Percentiles rank a stretch among this genome's conserved stretches.
Conservation (phyloP, 352 stramenopile genomes). For the Globisporangium canariense region DNA sequence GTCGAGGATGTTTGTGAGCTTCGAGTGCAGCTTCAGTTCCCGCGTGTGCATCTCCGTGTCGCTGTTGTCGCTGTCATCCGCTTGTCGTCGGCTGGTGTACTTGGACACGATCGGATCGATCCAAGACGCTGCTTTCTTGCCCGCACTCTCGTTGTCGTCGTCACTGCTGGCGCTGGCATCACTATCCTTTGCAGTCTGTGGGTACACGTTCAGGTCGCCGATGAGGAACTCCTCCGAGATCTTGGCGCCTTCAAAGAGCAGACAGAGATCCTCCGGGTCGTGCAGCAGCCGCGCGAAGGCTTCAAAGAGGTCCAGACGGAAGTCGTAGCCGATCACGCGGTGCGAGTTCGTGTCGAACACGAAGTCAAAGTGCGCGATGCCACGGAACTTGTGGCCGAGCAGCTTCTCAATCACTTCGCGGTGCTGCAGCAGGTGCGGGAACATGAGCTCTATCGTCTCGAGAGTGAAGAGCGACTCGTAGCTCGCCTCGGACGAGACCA, state of each 20-base stretch:
- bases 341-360: conserved; percentile 38
- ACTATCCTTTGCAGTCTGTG: background rate
- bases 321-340: conserved; percentile 40
- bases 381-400: conserved; percentile 29
- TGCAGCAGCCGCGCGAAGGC: conserved; percentile 40
- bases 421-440: conserved; percentile 36
- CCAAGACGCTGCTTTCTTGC: background rate
- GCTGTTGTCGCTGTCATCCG: background rate
- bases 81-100: conserved; percentile 2
- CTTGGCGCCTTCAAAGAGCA: conserved; percentile 36
- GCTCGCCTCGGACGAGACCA: conserved; percentile 37
- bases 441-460: conserved; percentile 50
- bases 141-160: background rate
- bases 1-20: conserved; percentile 15
- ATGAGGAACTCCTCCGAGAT: conserved; percentile 56
- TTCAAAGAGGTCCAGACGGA: conserved; percentile 37
- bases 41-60: background rate
- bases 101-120: conserved; percentile 8
- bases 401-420: conserved; percentile 25
- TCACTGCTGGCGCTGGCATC: background rate
- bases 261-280: conserved; percentile 32
- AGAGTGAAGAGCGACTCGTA: conserved; percentile 40
- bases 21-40: conserved; percentile 4
- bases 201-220: conserved; percentile 34
- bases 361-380: conserved; percentile 36